Evolutionary conservation across 345 rosid genomes (phyloP).

Genomic region (Gynandropsis gynandra): DNA sequence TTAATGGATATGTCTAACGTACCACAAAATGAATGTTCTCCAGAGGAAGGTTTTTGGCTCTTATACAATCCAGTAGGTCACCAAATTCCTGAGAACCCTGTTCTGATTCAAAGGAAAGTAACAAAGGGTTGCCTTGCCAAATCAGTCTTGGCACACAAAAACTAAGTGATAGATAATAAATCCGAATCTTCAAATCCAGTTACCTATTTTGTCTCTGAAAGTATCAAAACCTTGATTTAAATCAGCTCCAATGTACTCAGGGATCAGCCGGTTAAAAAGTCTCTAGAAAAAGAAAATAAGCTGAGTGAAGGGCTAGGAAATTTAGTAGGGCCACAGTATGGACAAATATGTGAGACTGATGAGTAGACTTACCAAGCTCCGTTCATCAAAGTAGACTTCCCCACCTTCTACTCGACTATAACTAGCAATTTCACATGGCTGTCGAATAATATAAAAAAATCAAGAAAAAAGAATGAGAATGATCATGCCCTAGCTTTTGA

Average conservation of each 20-base stretch:
- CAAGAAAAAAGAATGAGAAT: not conserved
- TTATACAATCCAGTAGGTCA: constrained; percentile 71
- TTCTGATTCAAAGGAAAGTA: constrained; percentile 39
- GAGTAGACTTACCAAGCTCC: constrained; percentile 56
- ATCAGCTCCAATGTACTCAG: constrained; percentile 86
- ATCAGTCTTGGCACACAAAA: constrained; percentile 1
- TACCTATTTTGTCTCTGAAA: constrained; percentile 72
- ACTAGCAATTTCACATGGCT: constrained; percentile 90
- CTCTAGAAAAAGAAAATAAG: constrained; percentile 43
- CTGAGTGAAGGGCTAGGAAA: not conserved
- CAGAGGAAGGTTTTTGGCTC: constrained; percentile 71
- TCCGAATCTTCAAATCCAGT: constrained; percentile 24
- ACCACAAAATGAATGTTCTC: constrained; percentile 99
- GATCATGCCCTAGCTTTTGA: not conserved
- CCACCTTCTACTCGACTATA: constrained; percentile 90
- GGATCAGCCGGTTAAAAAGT: constrained; percentile 70
- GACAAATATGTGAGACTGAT: constrained; percentile 7
- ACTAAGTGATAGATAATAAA: constrained; percentile 8
- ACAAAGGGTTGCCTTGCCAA: constrained; percentile 19
- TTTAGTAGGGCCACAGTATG: not conserved
- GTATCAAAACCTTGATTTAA: constrained; percentile 91
- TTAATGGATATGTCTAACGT: constrained; percentile 23
- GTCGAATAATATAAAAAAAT: constrained; percentile 19
- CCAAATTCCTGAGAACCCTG: constrained; percentile 90
- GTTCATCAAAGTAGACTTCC: constrained; percentile 68